Evolutionary conservation across 257 asterid species (phyloP), one percentile per base, ranked within the genome.

Genomic region (Salvia rosmarinus): DNA sequence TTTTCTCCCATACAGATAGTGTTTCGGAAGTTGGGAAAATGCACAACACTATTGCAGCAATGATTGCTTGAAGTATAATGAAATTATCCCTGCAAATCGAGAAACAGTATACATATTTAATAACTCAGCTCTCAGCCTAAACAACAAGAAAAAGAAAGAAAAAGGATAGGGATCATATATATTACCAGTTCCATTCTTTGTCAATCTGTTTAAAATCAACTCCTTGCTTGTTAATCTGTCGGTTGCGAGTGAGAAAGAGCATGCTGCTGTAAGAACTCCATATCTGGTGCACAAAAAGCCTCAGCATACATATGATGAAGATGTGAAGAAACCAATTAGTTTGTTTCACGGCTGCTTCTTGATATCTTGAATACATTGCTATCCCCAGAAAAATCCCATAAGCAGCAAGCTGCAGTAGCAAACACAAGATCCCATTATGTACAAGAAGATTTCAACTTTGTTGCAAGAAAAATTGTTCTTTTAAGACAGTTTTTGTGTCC

Each of bases 121-220:
- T 28, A 9, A 34, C 1, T 17, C 30, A 43, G 11, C 4, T n/a
- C n/a, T n/a, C n/a, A n/a, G n/a, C n/a, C n/a, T n/a, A n/a, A 54
- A 23, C 2, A 28, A 56, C 0, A 3, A 3, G 8, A 20, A 54
- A 21, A 10, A 21, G 23, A 34, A 56, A 1, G 7, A 46, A 9
- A 9, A n/a, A 11, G 59, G 7, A 11, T 28, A 1, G 35, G n/a
- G 51, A 42, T n/a, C 2, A 5, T 6, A 39, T 5, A 21, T 21
- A 39, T 51, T 82, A 92, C 98, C 98, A 92, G 34, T 90, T 77
- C 93, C 96, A 89, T 78, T 93, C 98, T 23, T 61, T 50, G 81
- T 93, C 98, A 75, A 93, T 93, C 88, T 93, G 98, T 49, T 86
- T 76, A 67, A 90, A 93, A 49, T 74, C 95, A 23, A 86, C 83